A percentile compares a stretch with the other conserved stretches of the same genome.
Conservation (phyloP, 257 asterid species). For the Fraxinus pennsylvanica region DNA sequence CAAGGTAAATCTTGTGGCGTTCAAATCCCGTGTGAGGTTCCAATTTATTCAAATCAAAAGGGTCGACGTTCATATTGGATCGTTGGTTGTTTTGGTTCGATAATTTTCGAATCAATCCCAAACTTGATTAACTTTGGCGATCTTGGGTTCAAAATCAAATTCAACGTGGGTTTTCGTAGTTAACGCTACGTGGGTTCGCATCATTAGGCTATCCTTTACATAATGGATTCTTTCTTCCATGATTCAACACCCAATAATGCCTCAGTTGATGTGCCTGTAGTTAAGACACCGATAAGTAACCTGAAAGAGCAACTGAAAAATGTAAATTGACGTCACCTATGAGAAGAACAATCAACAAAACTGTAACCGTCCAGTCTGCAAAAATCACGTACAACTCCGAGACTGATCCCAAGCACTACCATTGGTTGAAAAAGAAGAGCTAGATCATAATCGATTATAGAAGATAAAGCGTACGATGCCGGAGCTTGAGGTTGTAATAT, state of each 20-base stretch:
- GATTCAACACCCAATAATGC: constrained; percentile 60
- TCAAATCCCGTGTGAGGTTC: no score
- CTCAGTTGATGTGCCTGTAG: constrained; percentile 47
- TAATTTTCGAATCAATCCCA: no score
- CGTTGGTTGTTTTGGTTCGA: no score
- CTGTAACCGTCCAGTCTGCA: constrained; percentile 66
- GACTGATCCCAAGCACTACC: constrained; percentile 61
- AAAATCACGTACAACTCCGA: constrained; percentile 61
- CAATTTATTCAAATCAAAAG: no score
- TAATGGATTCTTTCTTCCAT: constrained; percentile 56
- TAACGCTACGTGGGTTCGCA: no score
- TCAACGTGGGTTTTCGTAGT: no score
- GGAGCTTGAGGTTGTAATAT: constrained; percentile 13
- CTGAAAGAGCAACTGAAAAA: background rate
- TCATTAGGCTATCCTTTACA: constrained; percentile 34
- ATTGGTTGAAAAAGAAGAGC: constrained; percentile 68
- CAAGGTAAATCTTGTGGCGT: no score
- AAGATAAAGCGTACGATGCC: constrained; percentile 45
- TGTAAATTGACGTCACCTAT: constrained; percentile 38
- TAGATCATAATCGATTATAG: constrained; percentile 61
- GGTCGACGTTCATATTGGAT: no score
- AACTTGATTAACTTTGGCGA: no score
- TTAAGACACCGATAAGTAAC: constrained; percentile 18
- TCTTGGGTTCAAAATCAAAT: no score
- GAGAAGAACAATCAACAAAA: constrained; percentile 53